Conservation (phyloP, 306 rosid genomes). For the Notholithocarpus densiflorus region DNA sequence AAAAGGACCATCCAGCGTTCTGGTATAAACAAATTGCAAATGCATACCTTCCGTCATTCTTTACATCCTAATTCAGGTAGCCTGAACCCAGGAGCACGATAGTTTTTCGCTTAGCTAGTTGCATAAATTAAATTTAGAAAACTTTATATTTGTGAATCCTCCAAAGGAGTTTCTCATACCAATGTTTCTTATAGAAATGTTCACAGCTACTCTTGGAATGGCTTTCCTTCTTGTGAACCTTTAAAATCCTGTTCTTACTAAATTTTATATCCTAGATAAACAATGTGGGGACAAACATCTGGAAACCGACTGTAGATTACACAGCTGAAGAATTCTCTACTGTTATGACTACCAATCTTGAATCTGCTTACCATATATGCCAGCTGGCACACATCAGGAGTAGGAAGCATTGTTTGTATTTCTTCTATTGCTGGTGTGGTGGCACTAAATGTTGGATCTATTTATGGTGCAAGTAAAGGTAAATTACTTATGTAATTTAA, state of each 20-base stretch:
- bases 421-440: slow-evolving; percentile 29
- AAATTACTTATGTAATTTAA: not conserved
- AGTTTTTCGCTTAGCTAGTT: not conserved
- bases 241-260: not conserved
- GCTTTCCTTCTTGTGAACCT: not conserved
- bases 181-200: not conserved
- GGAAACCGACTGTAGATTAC: slow-evolving; percentile 16
- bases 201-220: not conserved
- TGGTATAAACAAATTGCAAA: not conserved
- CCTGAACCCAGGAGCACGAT: not conserved
- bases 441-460: slow-evolving; percentile 1
- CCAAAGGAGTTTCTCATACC: not conserved
- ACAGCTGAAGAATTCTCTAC: slow-evolving; percentile 33
- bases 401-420: slow-evolving; percentile 30
- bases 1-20: not conserved
- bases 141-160: not conserved
- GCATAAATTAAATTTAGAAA: not conserved
- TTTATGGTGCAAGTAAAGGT: slow-evolving; percentile 33
- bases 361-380: slow-evolving; percentile 30
- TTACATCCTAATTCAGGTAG: not conserved
- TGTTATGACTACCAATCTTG: slow-evolving; percentile 38
- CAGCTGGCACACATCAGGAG: slow-evolving; percentile 48
- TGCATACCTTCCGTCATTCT: not conserved
- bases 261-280: slow-evolving; percentile 27
- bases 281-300: slow-evolving; percentile 11